Percentiles rank a stretch among this genome's conserved stretches.
Conservation (phyloP, 176 grass and related monocot genomes). For the Raddia guianensis region DNA sequence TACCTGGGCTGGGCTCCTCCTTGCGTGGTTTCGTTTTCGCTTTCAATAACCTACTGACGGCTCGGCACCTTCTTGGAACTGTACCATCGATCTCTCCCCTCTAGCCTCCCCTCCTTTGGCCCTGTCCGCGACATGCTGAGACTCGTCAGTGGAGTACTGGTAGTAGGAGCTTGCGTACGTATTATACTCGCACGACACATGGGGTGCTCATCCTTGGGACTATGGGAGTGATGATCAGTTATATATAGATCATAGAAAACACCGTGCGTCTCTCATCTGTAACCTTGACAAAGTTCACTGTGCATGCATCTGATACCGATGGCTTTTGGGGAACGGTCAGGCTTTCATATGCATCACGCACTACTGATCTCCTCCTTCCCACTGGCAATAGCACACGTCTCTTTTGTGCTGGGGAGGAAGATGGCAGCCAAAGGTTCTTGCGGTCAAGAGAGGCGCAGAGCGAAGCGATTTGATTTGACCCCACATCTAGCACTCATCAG, state of each 20-base stretch:
- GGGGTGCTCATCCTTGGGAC: constrained; percentile 6
- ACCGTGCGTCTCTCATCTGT: not conserved
- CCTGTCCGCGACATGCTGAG: not conserved
- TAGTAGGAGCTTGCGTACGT: not conserved
- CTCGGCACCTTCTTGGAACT: not conserved
- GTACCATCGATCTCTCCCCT: not conserved
- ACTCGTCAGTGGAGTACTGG: not conserved
- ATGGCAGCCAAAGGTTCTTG: not conserved
- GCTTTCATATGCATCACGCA: no score
- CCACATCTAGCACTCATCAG: not conserved
- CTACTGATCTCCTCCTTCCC: no score
- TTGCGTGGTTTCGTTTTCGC: not conserved
- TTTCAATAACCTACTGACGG: not conserved
- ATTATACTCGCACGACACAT: not conserved
- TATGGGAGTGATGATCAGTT: no score
- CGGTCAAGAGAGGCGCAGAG: not conserved
- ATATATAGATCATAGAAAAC: not conserved
- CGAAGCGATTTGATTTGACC: constrained; percentile 1
- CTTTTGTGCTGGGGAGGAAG: not conserved
- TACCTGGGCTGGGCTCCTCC: constrained; percentile 1
- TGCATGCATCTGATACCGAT: not conserved
- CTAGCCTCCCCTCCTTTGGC: not conserved
- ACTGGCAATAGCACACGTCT: not conserved
- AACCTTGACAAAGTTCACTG: not conserved
- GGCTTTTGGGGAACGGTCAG: not conserved